Percentiles rank a stretch among this genome's conserved stretches.
Conservation (phyloP, 371 early-diverging fungal genomes). For the Rhizomucor miehei region DNA sequence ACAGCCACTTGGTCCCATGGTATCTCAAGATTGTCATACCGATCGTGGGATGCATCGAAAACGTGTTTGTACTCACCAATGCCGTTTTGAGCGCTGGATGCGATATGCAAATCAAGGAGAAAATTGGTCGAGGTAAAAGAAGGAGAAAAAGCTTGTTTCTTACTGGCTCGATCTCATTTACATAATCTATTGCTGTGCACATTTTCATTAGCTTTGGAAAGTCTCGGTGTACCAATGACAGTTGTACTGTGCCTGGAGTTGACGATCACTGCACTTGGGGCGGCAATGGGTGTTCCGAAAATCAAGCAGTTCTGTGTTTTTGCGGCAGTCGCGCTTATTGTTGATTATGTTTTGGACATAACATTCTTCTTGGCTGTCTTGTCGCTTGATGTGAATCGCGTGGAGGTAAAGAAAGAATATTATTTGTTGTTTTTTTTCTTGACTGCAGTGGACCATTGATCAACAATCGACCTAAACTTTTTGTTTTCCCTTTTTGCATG, state of each 20-base stretch:
- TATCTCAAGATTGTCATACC: slow-evolving; percentile 66
- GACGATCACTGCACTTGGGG: slow-evolving; percentile 50
- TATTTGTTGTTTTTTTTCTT: background rate
- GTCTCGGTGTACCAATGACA: slow-evolving; percentile 62
- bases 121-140: slow-evolving; percentile 58
- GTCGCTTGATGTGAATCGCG: slow-evolving; percentile 71
- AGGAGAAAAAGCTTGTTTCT: background rate
- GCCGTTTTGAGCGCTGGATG: slow-evolving; percentile 66
- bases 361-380: slow-evolving; percentile 71
- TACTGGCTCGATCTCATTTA: too few species aligned
- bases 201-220: slow-evolving; percentile 40
- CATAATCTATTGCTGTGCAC: too few species aligned
- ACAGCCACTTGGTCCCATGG: slow-evolving; percentile 24
- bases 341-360: slow-evolving; percentile 70
- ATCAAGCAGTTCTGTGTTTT: slow-evolving; percentile 73
- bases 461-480: background rate
- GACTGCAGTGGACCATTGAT: background rate
- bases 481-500: too few species aligned
- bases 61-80: slow-evolving; percentile 66
- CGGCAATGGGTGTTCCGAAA: slow-evolving; percentile 52
- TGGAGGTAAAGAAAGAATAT: too few species aligned
- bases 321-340: slow-evolving; percentile 57
- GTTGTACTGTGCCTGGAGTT: slow-evolving; percentile 55
- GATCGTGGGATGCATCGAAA: slow-evolving; percentile 70
- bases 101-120: slow-evolving; percentile 66